A percentile compares a stretch with the other conserved stretches of the same genome.
Evolutionary conservation across 495 filamentous ascomycete species (phyloP).

Genomic region (Gamarada debralockiae): DNA sequence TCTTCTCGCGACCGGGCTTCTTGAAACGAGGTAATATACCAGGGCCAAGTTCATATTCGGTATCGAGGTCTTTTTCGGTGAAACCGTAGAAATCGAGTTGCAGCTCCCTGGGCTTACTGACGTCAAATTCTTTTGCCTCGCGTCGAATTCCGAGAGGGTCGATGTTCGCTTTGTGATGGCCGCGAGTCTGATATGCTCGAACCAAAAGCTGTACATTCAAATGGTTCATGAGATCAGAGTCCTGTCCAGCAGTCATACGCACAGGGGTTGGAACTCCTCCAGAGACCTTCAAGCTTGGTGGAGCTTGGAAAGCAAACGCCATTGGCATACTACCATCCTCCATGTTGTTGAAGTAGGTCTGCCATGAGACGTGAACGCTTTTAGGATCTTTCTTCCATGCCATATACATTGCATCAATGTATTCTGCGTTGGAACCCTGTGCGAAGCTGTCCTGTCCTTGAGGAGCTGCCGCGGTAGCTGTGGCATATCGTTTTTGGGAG

Average conservation of each 20-base stretch:
- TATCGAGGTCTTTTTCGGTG: conserved; percentile 88
- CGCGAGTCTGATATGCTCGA: conserved; percentile 95
- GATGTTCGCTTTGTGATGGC: conserved; percentile 96
- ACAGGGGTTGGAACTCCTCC: conserved; percentile 74
- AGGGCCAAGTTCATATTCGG: conserved; percentile 87
- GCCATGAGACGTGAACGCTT: conserved; percentile 97
- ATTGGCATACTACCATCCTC: conserved; percentile 96
- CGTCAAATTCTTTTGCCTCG: conserved; percentile 80
- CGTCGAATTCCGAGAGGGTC: conserved; percentile 93
- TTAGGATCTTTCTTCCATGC: conserved; percentile 91
- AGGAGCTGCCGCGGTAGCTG: no score
- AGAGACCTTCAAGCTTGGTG: conserved; percentile 72
- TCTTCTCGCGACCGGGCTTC: conserved; percentile 81
- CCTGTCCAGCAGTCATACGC: conserved; percentile 63
- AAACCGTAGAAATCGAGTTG: conserved; percentile 91
- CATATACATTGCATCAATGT: conserved; percentile 99
- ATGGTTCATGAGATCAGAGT: conserved; percentile 88
- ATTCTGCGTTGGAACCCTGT: conserved; percentile 92
- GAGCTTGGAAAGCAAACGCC: conserved; percentile 91
- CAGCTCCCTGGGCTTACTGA: conserved; percentile 86
- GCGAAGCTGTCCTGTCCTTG: conserved; percentile 90
- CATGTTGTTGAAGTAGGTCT: conserved; percentile 99
- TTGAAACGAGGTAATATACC: conserved; percentile 95
- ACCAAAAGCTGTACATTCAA: conserved; percentile 97
- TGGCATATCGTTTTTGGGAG: conserved; percentile 17